phyloP scores from a whole-genome alignment of 345 rosid genomes.

The Excoecaria agallocha region DNA sequence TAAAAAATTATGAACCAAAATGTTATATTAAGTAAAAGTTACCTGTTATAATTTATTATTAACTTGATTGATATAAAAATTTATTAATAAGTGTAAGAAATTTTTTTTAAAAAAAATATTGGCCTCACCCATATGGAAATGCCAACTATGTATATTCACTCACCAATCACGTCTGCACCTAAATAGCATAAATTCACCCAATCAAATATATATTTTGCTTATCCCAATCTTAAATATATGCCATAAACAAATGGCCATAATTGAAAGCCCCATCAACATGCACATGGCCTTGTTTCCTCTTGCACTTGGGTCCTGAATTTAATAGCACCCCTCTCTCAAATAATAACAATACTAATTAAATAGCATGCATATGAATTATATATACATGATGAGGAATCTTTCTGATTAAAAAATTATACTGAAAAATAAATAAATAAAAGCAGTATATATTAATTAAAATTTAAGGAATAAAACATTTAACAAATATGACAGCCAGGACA shows the following conservation, averaged over 20 bases:
- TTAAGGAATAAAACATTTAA: constrained; percentile 37
- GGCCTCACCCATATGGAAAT: not conserved
- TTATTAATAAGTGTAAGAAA: no score
- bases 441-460: constrained; percentile 18
- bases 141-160: constrained; percentile 19
- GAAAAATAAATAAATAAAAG: not conserved
- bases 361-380: not conserved
- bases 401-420: not conserved
- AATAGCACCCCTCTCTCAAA: not conserved
- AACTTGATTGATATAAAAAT: no score
- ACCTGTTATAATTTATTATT: no score
- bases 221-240: not conserved
- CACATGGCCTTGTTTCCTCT: constrained; percentile 68
- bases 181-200: not conserved
- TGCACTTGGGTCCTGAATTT: constrained; percentile 18
- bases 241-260: constrained; percentile 32
- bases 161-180: constrained; percentile 13
- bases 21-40: not conserved
- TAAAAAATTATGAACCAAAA: not conserved
- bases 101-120: no score
- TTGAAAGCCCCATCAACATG: constrained; percentile 42
- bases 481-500: constrained; percentile 29
- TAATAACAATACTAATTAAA: not conserved
- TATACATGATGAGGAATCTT: constrained; percentile 28
- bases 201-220: constrained; percentile 3